A percentile compares a stretch with the other conserved stretches of the same genome.
Evolutionary conservation across 768 basidiomycete genomes (phyloP).

Genomic region (Boletus reticuloceps): DNA sequence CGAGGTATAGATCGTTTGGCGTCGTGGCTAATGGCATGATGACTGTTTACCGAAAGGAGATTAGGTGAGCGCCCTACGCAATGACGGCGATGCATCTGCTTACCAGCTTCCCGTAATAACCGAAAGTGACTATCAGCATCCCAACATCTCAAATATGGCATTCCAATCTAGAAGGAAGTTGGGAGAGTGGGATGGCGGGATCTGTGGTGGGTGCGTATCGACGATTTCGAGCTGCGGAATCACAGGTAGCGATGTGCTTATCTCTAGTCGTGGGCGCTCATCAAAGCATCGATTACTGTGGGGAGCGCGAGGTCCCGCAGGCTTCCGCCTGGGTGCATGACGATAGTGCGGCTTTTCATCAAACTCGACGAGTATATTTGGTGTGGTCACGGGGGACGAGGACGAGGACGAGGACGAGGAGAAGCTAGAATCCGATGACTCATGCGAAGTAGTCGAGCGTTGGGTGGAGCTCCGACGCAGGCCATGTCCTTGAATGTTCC

Average conservation of each 20-base stretch:
- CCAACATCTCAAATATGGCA: conserved; percentile 29
- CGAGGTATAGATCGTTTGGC: conserved; percentile 1
- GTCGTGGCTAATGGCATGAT: neutral
- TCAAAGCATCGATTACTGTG: conserved; percentile 3
- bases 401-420: conserved; percentile 5
- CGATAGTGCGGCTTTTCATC: neutral
- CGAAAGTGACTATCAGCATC: conserved; percentile 1
- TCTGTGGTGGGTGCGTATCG: conserved; percentile 1
- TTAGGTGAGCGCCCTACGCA: neutral
- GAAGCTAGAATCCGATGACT: conserved; percentile 13
- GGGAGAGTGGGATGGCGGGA: conserved; percentile 13
- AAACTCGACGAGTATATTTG: conserved; percentile 3
- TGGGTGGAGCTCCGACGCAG: conserved; percentile 16
- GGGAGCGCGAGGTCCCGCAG: conserved; percentile 27
- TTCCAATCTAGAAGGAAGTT: conserved; percentile 31
- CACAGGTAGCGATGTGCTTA: conserved; percentile 14
- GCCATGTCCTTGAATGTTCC: conserved; percentile 4
- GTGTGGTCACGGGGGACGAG: conserved; percentile 8
- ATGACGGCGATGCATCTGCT: conserved; percentile 1
- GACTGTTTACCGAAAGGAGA: neutral
- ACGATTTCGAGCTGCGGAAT: conserved; percentile 3
- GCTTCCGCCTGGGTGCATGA: conserved; percentile 19
- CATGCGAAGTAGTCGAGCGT: conserved; percentile 13
- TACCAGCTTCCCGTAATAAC: conserved; percentile 6
- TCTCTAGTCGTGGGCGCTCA: conserved; percentile 12